Base-by-base conservation (phyloP, 2,329 filamentous ascomycete genomes). In the Bipolaris sorokiniana region DNA sequence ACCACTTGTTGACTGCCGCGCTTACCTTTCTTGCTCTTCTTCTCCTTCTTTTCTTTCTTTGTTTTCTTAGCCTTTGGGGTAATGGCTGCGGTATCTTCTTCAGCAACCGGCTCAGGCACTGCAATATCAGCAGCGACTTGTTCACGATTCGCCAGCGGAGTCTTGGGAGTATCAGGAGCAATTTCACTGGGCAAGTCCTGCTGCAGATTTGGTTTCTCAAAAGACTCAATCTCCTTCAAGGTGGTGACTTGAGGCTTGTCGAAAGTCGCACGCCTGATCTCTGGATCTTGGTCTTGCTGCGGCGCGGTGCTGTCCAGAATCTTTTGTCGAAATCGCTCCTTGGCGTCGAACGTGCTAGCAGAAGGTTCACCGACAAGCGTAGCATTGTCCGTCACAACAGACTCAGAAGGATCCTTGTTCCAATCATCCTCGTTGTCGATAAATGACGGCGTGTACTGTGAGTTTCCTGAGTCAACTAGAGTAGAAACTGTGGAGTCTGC, bases 351-450 rank as follows among this genome's bases (percentile, higher is more conserved):
- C n/a, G 63, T 51, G 7, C 52, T 57, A 34, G 58, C 33, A 20
- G 49, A 50, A 2, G 67, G 60, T 11, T 74, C 71, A 31, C 67
- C 72, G 15, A 75, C 66, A 38, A 75, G 68, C 2, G 71, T 74
- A 49, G 67, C 69, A 40, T 72, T 71, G 48, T 74, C 71, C 1
- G 69, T 70, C 47, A 68, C 53, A 16, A 66, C 37, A 1, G 70
- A 70, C 33, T 66, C 69, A 1, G 64, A 54, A 5, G 59, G 65
- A 33, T 68, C 65, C 48, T 68, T 67, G 3, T 46, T 57, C 72
- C 72, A 75, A 3, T 71, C 68, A 10, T 71, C 65, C 54, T 75
- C 72, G 23, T 74, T 68, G 5, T 72, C 68, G 11, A 69, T 58
- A 34, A 73, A 74, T 1, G 64, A 69, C 0, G 69, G 71, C 9